phyloP scores from a whole-genome alignment of 2,329 filamentous ascomycete species.

The Aschersonia sp. region DNA sequence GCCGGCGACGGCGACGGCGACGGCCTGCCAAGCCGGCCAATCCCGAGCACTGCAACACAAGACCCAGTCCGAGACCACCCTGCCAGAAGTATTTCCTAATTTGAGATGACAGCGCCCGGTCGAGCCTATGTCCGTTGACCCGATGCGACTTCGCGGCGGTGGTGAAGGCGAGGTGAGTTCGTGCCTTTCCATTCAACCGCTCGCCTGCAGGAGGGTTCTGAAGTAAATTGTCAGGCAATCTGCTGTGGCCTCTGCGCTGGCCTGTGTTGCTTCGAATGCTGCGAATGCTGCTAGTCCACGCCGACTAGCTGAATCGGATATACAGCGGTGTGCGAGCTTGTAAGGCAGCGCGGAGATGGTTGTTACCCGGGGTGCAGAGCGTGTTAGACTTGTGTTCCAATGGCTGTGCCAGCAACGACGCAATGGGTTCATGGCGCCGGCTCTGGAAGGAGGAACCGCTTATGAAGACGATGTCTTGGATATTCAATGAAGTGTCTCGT shows the following conservation, averaged over 20 bases:
- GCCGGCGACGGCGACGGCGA: not conserved
- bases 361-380: no score
- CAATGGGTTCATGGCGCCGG: no score
- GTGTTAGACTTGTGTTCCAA: no score
- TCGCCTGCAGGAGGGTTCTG: not conserved
- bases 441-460: no score
- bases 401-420: no score
- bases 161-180: slow-evolving; percentile 20
- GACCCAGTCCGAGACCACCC: not conserved
- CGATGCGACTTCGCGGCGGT: slow-evolving; percentile 18
- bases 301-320: not conserved
- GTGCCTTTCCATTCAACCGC: not conserved
- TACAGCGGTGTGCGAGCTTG: no score
- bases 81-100: not conserved
- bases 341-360: no score
- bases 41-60: not conserved
- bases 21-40: slow-evolving; percentile 1
- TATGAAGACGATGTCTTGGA: no score
- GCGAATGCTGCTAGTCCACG: slow-evolving; percentile 16
- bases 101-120: slow-evolving; percentile 14
- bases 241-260: slow-evolving; percentile 26
- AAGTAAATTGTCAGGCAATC: slow-evolving; percentile 14
- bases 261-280: slow-evolving; percentile 25
- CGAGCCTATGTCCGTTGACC: slow-evolving; percentile 19
- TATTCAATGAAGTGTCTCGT: no score